Base-by-base conservation (phyloP, 192 early-diverging fungal genomes). In the Backusella tarrabulga region DNA sequence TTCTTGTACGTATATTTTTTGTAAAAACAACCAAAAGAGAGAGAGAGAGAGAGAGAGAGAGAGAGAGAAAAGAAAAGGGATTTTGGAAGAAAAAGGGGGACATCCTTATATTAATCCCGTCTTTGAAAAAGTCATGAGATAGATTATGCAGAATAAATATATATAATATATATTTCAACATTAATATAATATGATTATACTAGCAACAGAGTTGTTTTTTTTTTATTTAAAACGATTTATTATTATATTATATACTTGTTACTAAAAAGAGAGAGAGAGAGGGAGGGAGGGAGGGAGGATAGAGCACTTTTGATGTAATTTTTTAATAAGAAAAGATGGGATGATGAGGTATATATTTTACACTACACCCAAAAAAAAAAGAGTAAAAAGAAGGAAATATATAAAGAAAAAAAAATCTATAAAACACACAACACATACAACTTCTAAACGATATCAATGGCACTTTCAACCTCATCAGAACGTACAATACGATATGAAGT, bases 401-500 rank as follows among this genome's bases (percentile, higher is more conserved):
- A 44, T 17, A 44, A 44, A 44, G 14, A 44, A 44, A 50, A 50
- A 50, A 19, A 50, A 50, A 50, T 42, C 41, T 42, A 42, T 42
- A 42, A 40, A 40, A 40, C 38, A 40, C 38, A 40, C 11, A 36
- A 15, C 41, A 42, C 15, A 44, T 44, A 44, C 46, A 50, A n/a
- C 26, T 56, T 46, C 32, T 72, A 72, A 29, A 72, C 70, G 14
- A 46, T 26, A 72, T 72, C 42, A 19, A 72, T 72, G 12, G 41
- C 70, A 7, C 38, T 40, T 34, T 72, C 70, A 0, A 72, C 21
- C 19, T 72, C 41, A 32, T 40, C 38, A 14, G 68, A 40, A 46
- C 38, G 38, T 44, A 72, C 29, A 46, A 72, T 72, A 72, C 41
- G 70, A 50, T 72, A 72, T 32, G 70, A 72, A 50, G 12, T 2